A percentile compares a stretch with the other conserved stretches of the same genome.
phyloP scores from a whole-genome alignment of 2,329 filamentous ascomycete species.

The Pseudocercospora fijiensis region DNA sequence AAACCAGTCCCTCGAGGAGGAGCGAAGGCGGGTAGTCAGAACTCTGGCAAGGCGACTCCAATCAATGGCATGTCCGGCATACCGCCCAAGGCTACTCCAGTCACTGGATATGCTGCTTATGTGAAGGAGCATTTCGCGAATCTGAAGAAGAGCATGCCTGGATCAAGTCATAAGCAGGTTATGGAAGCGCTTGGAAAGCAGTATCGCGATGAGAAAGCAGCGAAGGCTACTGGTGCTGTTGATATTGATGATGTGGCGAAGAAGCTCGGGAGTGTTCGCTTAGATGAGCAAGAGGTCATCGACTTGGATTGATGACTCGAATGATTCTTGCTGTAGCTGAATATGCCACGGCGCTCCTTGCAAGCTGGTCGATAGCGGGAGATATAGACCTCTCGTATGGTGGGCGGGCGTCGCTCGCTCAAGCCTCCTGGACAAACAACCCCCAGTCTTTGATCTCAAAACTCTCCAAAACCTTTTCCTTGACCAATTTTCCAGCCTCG shows the following conservation, averaged over 20 bases:
- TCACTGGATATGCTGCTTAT: conserved; percentile 57
- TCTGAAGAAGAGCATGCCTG: conserved; percentile 58
- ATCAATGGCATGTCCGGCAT: not conserved
- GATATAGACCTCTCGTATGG: not conserved
- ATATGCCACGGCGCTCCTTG: not conserved
- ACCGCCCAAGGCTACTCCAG: conserved; percentile 16
- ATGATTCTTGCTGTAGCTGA: not conserved
- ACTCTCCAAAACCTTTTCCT: conserved; percentile 69
- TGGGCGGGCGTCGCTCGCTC: not conserved
- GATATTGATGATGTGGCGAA: conserved; percentile 15
- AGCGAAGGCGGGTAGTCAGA: conserved; percentile 29
- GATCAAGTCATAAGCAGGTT: conserved; percentile 61
- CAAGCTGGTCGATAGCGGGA: not conserved
- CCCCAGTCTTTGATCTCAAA: conserved; percentile 80
- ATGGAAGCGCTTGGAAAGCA: conserved; percentile 66
- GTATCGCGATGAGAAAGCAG: conserved; percentile 56
- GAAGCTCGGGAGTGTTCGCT: conserved; percentile 21
- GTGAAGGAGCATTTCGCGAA: conserved; percentile 67
- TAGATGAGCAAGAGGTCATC: conserved; percentile 19
- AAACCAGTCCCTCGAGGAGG: conserved; percentile 67
- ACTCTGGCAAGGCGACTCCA: not conserved
- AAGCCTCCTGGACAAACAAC: conserved; percentile 55
- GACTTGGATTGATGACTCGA: conserved; percentile 14
- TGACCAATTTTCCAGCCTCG: conserved; percentile 60
- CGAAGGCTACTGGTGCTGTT: not conserved